A percentile compares a stretch with the other conserved stretches of the same genome.
phyloP scores from a whole-genome alignment of 1,284 basidiomycete genomes.

The Cryptococcus sp. region DNA sequence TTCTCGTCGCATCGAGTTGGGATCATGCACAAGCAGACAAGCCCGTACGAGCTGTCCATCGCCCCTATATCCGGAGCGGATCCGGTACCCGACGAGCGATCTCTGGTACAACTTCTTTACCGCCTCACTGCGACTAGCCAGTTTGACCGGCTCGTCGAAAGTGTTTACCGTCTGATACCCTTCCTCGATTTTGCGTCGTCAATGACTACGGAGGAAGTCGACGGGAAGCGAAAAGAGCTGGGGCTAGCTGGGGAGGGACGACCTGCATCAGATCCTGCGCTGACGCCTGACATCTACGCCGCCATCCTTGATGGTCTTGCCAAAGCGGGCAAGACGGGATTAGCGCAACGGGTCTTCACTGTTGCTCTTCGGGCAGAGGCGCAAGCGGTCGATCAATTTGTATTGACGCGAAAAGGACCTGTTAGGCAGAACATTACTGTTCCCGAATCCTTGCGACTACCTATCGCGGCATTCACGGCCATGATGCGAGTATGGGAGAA shows the following conservation, averaged over 20 bases:
- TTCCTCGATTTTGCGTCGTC: constrained; percentile 24
- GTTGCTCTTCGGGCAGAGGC: constrained; percentile 27
- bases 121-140: constrained; percentile 35
- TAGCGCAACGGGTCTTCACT: constrained; percentile 39
- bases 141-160: constrained; percentile 27
- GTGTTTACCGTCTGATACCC: constrained; percentile 37
- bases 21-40: neutral
- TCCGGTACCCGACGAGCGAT: constrained; percentile 21
- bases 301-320: constrained; percentile 30
- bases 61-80: neutral
- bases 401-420: neutral
- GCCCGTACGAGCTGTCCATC: neutral
- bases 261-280: constrained; percentile 7
- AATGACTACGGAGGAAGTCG: constrained; percentile 1
- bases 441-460: constrained; percentile 14
- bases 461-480: constrained; percentile 31
- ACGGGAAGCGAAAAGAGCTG: neutral
- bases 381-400: constrained; percentile 1
- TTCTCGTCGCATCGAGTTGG: neutral
- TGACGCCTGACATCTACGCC: constrained; percentile 26
- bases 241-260: constrained; percentile 14
- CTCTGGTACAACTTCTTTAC: constrained; percentile 26
- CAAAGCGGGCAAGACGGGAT: constrained; percentile 30
- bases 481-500: constrained; percentile 33
- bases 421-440: neutral